phyloP scores from a whole-genome alignment of 495 filamentous ascomycete genomes.

The Immersiella caudata region DNA sequence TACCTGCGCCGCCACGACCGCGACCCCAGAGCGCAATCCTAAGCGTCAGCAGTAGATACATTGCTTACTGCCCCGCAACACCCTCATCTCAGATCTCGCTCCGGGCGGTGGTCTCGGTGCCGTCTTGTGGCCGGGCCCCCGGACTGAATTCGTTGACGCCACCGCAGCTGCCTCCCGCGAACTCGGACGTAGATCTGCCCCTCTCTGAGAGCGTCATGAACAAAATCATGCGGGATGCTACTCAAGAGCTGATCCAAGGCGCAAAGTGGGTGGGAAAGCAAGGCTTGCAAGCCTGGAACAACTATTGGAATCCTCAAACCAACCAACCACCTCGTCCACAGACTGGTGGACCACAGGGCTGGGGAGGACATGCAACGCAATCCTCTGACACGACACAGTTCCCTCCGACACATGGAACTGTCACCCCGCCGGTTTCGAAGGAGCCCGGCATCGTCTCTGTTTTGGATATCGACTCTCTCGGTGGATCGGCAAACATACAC shows the following conservation, averaged over 20 bases:
- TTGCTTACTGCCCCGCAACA: conserved; percentile 79
- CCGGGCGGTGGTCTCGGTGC: conserved; percentile 57
- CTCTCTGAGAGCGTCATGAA: conserved; percentile 81
- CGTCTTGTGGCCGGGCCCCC: conserved; percentile 57
- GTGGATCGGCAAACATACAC: conserved; percentile 53
- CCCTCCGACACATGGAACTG: conserved; percentile 72
- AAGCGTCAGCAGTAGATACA: conserved; percentile 76
- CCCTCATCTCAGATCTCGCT: conserved; percentile 70
- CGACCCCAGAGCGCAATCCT: conserved; percentile 65
- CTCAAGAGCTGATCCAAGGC: conserved; percentile 87
- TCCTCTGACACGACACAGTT: conserved; percentile 57
- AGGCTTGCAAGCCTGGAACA: conserved; percentile 83
- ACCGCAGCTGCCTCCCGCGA: conserved; percentile 73
- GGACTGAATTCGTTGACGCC: conserved; percentile 71
- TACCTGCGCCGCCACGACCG: conserved; percentile 40
- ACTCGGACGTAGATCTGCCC: conserved; percentile 74
- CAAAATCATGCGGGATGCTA: conserved; percentile 81
- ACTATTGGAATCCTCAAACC: conserved; percentile 71
- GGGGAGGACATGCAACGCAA: conserved; percentile 40
- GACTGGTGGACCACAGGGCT: conserved; percentile 31
- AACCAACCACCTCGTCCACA: conserved; percentile 46
- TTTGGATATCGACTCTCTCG: conserved; percentile 68
- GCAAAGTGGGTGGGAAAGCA: conserved; percentile 87
- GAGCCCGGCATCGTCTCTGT: conserved; percentile 85
- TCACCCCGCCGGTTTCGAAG: conserved; percentile 52